A percentile compares a stretch with the other conserved stretches of the same genome.
These are phyloP conservation scores for Toxoplasma gondii DNA, from an alignment of 169 alveolate species.

Conservation along the genomic window DNA sequence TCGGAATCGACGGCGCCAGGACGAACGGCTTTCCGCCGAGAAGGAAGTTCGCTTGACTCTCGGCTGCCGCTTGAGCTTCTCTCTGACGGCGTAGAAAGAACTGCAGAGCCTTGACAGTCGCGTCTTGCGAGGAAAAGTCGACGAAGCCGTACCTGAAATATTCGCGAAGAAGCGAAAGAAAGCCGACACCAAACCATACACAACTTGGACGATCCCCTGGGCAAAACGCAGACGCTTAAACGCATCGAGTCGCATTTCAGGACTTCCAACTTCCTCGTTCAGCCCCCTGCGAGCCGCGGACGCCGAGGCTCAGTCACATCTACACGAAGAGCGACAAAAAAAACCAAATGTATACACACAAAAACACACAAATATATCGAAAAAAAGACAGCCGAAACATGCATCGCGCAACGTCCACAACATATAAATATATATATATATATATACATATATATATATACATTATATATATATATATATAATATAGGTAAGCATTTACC, in stretches of 20 bases:
- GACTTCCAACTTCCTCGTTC: no score
- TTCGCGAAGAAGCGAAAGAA: background rate
- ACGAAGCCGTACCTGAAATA: conserved; percentile 34
- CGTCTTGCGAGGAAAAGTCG: conserved; percentile 1
- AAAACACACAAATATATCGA: background rate
- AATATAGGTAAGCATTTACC: no score
- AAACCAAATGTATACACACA: background rate
- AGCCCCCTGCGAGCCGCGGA: no score
- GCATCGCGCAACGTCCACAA: background rate
- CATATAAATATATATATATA: background rate
- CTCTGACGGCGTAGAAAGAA: background rate
- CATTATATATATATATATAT: background rate
- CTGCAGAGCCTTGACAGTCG: conserved; percentile 28
- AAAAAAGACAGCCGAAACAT: background rate
- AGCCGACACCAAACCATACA: background rate
- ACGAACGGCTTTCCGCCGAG: conserved; percentile 19
- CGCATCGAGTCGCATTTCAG: no score
- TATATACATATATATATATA: background rate
- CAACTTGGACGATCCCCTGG: no score
- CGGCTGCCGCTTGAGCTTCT: background rate
- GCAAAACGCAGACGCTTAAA: no score
- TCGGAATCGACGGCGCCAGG: conserved; percentile 64
- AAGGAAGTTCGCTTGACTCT: background rate
- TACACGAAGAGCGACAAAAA: no score
- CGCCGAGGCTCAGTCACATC: no score